Percentiles rank a stretch among this genome's conserved stretches.
These are phyloP conservation scores for Nothophaeocryptopus gaeumannii DNA, from an alignment of 2,329 filamentous ascomycete species.

Conservation along the genomic window DNA sequence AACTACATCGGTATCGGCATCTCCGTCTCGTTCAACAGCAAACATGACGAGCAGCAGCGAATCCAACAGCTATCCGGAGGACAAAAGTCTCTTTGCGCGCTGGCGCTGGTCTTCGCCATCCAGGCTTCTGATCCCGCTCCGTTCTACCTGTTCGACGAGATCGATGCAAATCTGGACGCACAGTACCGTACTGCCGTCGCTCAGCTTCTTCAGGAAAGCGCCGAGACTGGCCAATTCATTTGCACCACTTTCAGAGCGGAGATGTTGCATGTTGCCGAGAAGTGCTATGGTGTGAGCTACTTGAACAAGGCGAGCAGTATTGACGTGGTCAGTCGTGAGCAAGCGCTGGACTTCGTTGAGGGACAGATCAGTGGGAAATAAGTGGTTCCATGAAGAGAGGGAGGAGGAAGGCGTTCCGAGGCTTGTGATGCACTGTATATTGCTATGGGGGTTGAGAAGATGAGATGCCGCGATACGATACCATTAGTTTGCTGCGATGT, in stretches of 20 bases:
- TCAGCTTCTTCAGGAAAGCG: conserved; percentile 67
- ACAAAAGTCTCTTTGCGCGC: conserved; percentile 89
- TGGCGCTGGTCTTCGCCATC: conserved; percentile 98
- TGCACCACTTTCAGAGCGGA: conserved; percentile 98
- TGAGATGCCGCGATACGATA: neutral
- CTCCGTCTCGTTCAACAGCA: conserved; percentile 97
- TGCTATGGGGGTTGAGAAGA: neutral
- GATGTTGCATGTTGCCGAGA: conserved; percentile 91
- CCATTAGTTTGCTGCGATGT: neutral
- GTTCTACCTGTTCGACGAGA: conserved; percentile 99
- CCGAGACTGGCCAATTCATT: conserved; percentile 73
- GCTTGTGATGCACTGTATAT: neutral
- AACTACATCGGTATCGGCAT: conserved; percentile 97
- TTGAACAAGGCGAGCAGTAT: conserved; percentile 90
- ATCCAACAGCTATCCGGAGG: conserved; percentile 97
- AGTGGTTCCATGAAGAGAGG: neutral
- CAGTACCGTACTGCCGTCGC: conserved; percentile 97
- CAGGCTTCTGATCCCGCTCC: conserved; percentile 95
- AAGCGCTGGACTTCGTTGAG: conserved; percentile 91
- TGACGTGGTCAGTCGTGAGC: conserved; percentile 81
- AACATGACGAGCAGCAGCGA: conserved; percentile 95
- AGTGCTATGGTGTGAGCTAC: conserved; percentile 95
- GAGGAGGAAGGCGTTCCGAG: neutral
- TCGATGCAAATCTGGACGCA: conserved; percentile 95
- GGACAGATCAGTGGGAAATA: conserved; percentile 57